phyloP scores from a whole-genome alignment of 164 flowering plant species.

The Paratinospora sagittata region DNA sequence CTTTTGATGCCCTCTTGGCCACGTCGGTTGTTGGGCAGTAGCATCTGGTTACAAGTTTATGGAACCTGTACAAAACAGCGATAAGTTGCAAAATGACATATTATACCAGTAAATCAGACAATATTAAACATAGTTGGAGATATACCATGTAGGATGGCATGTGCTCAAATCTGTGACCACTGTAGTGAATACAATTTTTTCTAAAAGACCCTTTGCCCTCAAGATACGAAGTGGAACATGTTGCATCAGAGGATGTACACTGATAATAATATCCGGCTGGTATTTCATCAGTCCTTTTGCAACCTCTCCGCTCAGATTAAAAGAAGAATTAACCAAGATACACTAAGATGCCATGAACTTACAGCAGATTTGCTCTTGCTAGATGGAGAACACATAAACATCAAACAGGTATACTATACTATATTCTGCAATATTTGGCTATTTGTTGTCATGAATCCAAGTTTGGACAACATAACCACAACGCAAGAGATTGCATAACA shows the following conservation, averaged over 20 bases:
- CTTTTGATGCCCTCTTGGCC: constrained; percentile 77
- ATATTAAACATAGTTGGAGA: not conserved
- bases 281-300: constrained; percentile 92
- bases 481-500: not conserved
- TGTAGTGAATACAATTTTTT: constrained; percentile 92
- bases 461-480: not conserved
- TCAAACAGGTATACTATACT: not conserved
- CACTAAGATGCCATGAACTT: not conserved
- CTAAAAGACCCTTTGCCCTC: constrained; percentile 71
- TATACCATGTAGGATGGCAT: constrained; percentile 95
- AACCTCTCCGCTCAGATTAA: constrained; percentile 52
- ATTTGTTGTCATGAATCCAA: not conserved
- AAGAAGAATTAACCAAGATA: not conserved
- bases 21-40: constrained; percentile 90
- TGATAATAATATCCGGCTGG: constrained; percentile 89
- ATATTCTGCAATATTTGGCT: not conserved
- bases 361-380: not conserved
- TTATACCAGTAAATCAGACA: not conserved
- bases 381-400: not conserved
- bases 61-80: constrained; percentile 57
- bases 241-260: constrained; percentile 98
- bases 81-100: constrained; percentile 1
- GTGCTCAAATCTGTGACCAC: constrained; percentile 94
- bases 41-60: constrained; percentile 96
- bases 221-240: constrained; percentile 92